A percentile compares a stretch with the other conserved stretches of the same genome.
Evolutionary conservation across 2,329 filamentous ascomycete genomes (phyloP).

Genomic region (Diaporthe longicolla): DNA sequence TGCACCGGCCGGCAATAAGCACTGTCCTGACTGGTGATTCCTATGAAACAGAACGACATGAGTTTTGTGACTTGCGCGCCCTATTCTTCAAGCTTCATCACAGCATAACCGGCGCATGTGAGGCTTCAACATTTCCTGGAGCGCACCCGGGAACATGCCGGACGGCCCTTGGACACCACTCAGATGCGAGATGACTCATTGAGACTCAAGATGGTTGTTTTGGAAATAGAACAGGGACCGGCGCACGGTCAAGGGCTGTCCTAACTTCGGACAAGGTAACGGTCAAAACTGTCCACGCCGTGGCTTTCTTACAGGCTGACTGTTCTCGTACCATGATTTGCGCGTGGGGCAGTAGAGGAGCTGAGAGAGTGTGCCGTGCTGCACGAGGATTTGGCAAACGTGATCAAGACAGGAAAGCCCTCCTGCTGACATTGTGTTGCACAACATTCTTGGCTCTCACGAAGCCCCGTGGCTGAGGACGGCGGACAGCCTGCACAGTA

Average conservation of each 20-base stretch:
- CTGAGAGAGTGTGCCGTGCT: no score
- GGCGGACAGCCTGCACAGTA: neutral
- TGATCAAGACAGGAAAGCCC: neutral
- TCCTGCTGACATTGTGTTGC: neutral
- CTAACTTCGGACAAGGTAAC: neutral
- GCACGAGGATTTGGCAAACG: neutral
- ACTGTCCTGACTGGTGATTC: neutral
- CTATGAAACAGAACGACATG: neutral
- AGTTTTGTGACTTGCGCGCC: neutral
- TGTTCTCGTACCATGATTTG: neutral
- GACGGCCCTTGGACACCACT: neutral
- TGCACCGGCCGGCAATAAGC: neutral
- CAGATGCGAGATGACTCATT: neutral
- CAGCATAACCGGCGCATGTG: neutral
- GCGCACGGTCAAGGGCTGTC: neutral
- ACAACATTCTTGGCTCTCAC: neutral
- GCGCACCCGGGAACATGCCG: neutral
- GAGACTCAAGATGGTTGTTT: neutral
- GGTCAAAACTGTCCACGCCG: neutral
- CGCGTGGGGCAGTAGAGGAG: neutral
- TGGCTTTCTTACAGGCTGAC: conserved; percentile 12
- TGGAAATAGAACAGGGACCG: neutral
- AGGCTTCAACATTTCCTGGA: neutral
- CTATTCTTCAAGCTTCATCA: neutral
- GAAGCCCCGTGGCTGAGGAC: neutral